Conservation (phyloP, 441 rosid genomes). For the Populus hybrid region DNA sequence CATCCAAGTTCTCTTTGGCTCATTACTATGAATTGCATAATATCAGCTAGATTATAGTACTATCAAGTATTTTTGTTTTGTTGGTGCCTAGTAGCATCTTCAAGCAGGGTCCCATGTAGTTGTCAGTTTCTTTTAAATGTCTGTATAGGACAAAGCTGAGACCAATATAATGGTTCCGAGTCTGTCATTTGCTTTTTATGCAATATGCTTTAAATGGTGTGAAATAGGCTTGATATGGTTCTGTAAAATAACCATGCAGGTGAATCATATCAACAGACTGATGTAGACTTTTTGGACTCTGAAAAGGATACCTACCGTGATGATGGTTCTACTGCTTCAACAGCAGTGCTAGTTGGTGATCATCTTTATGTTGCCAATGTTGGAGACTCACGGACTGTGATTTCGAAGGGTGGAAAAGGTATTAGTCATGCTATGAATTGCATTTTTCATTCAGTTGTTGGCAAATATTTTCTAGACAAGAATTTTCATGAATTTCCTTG, state of each 20-base stretch:
- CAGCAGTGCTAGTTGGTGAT: constrained; percentile 84
- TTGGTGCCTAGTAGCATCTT: background rate
- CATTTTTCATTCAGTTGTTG: background rate
- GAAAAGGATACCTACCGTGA: constrained; percentile 81
- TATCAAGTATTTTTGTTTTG: background rate
- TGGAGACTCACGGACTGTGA: constrained; percentile 92
- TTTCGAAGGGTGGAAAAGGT: constrained; percentile 95
- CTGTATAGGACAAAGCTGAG: constrained; percentile 1
- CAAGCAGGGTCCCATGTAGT: constrained; percentile 16
- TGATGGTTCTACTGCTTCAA: constrained; percentile 99
- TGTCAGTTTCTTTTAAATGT: constrained; percentile 3
- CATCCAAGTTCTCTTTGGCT: constrained; percentile 24
- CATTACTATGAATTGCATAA: background rate
- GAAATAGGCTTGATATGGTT: constrained; percentile 7
- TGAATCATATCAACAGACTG: constrained; percentile 89
- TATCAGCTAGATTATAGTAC: too few species aligned
- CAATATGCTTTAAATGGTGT: background rate
- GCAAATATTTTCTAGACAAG: background rate
- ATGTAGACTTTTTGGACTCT: constrained; percentile 72
- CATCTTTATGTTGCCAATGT: constrained; percentile 98
- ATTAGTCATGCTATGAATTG: constrained; percentile 5
- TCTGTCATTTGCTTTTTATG: constrained; percentile 11
- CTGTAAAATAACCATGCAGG: constrained; percentile 44
- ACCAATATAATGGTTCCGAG: constrained; percentile 1
- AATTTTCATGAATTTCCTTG: background rate